Evolutionary conservation across 1,284 basidiomycete genomes (phyloP), one percentile per base, ranked within the genome.

Genomic region (Thelephora terrestris): DNA sequence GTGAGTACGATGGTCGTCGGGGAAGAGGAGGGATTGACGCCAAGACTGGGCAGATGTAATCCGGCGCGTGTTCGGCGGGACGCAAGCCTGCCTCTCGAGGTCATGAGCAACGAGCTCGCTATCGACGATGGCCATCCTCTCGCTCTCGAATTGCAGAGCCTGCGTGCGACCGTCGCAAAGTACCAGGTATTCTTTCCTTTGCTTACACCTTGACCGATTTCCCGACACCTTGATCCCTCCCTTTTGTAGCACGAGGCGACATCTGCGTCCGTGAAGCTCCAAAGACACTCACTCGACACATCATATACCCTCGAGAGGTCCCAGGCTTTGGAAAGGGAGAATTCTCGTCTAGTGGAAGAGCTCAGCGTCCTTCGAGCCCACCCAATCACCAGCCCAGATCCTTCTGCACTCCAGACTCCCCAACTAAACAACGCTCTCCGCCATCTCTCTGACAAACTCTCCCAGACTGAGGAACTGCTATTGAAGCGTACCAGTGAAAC

Each of bases 391-490:
- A 61, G 64, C 3, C 63, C 67, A 0, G 68, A 74, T 47, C 70
- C 74, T 5, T 70, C 73, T 12, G 64, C 70, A 4, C 59, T 70
- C 2, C 77, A 81, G 52, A 70, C 75, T 5, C 73, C 78, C 38
- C 77, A 85, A 51, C 70, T 86, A 47, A 77, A 79, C 0, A 70
- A 86, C 4, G 77, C 81, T 0, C 71, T 85, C 29, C 71, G 83
- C 10, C 73, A 74, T n/a, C 67, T 83, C 27, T 83, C 79, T 3
- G 79, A 83, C 60, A 80, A 85, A 60, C 70, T 85, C 16, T 70
- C 72, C 0, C 57, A 71, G 4, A 76, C 78, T 0, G 83, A 86
- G 58, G 65, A 72, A 10, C 58, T 70, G 2, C 66, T 85, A 1
- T 60, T 73, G 12, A 57, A 65, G 6, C 73, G 74, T n/a, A 78